Evolutionary conservation across 2,329 filamentous ascomycete genomes (phyloP).

Genomic region (Sodiomyces alkalinus): DNA sequence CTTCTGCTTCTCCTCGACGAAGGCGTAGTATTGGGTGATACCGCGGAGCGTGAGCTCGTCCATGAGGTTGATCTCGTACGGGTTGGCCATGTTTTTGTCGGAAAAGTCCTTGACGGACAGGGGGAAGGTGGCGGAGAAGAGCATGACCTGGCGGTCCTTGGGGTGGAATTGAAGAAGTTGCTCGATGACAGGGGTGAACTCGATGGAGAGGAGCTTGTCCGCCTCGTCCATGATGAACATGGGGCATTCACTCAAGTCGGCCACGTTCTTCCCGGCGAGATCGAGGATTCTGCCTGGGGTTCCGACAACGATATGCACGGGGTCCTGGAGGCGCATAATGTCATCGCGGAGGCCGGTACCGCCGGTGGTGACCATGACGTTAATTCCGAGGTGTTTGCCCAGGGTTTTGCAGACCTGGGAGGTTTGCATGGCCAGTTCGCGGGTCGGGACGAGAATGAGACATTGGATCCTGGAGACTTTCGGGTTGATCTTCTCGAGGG

Average conservation of each 20-base stretch:
- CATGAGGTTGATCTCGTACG: constrained; percentile 99
- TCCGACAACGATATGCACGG: constrained; percentile 94
- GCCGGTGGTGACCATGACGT: constrained; percentile 98
- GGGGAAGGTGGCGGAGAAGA: constrained; percentile 96
- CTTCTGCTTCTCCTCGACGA: constrained; percentile 98
- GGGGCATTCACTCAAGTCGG: constrained; percentile 87
- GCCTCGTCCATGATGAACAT: constrained; percentile 99
- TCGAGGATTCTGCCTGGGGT: constrained; percentile 94
- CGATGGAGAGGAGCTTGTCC: constrained; percentile 89
- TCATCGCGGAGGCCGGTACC: constrained; percentile 92
- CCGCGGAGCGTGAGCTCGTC: constrained; percentile 94
- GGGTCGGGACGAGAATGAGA: constrained; percentile 87
- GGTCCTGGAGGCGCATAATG: constrained; percentile 84
- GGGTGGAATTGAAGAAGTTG: constrained; percentile 90
- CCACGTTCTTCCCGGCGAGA: constrained; percentile 88
- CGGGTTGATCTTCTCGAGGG: constrained; percentile 88
- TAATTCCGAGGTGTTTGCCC: constrained; percentile 91
- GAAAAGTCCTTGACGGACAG: constrained; percentile 95
- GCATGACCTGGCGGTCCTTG: constrained; percentile 96
- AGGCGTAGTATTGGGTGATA: constrained; percentile 98
- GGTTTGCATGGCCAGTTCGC: constrained; percentile 94
- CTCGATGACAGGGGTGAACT: constrained; percentile 96
- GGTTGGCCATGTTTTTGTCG: constrained; percentile 92
- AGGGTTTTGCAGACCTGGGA: constrained; percentile 98
- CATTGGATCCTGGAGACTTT: constrained; percentile 95